Evolutionary conservation across 73 alveolate genomes (phyloP).

Genomic region (Paramecium octaurelia): DNA sequence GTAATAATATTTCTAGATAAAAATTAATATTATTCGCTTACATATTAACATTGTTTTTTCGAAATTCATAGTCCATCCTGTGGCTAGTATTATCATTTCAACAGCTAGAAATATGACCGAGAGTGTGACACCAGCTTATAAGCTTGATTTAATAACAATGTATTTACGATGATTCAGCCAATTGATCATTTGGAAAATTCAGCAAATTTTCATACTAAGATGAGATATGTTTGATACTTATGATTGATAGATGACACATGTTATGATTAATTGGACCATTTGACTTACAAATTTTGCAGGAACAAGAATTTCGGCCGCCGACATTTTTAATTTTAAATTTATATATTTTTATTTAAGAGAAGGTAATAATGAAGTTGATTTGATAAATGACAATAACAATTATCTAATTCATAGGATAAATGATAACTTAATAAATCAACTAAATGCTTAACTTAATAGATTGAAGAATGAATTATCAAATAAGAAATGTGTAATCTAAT

Average conservation of each 20-base stretch:
- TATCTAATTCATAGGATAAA: background rate
- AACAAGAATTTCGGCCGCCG: background rate
- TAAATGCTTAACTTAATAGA: background rate
- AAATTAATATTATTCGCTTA: background rate
- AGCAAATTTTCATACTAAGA: slow-evolving; percentile 2
- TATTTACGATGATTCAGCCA: background rate
- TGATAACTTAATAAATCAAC: background rate
- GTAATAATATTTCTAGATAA: slow-evolving; percentile 8
- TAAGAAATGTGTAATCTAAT: too few species aligned
- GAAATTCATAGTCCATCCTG: slow-evolving; percentile 21
- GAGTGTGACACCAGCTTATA: slow-evolving; percentile 23
- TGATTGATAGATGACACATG: slow-evolving; percentile 17
- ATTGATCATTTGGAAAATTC: background rate
- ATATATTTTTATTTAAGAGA: background rate
- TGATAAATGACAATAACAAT: background rate
- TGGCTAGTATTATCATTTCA: background rate
- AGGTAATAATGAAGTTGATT: background rate
- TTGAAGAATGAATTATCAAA: background rate
- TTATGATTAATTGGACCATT: background rate
- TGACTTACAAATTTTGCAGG: slow-evolving; percentile 29
- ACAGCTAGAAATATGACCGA: background rate
- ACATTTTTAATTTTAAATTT: background rate
- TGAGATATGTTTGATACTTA: background rate
- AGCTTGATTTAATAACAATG: background rate
- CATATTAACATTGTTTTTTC: slow-evolving; percentile 8